Conservation (phyloP, 2,329 filamentous ascomycete genomes). For the Pseudopyricularia cyperi region DNA sequence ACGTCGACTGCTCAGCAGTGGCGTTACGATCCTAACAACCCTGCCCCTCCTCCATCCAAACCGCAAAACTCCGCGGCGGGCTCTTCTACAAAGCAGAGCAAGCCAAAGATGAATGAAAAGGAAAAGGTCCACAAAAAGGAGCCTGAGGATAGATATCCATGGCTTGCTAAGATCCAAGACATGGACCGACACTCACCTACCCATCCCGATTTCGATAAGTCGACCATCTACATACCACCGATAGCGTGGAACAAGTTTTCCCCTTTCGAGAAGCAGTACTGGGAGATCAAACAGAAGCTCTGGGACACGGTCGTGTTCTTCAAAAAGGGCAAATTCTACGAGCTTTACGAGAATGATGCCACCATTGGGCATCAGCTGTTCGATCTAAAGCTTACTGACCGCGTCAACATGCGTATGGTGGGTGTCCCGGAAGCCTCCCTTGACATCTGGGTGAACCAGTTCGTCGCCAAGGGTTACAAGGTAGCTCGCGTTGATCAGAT, state of each 20-base stretch:
- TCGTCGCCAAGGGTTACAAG: conserved; percentile 95
- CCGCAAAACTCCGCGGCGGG: conserved; percentile 8
- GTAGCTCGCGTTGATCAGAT: conserved; percentile 94
- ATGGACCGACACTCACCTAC: conserved; percentile 67
- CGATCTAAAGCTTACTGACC: conserved; percentile 91
- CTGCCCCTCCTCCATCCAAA: conserved; percentile 18
- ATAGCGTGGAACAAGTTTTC: conserved; percentile 72
- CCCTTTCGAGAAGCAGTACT: conserved; percentile 95
- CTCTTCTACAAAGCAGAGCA: conserved; percentile 32
- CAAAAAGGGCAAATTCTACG: conserved; percentile 99
- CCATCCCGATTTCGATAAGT: conserved; percentile 81
- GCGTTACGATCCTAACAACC: conserved; percentile 46
- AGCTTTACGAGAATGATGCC: conserved; percentile 95
- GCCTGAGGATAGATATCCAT: conserved; percentile 75
- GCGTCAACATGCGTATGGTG: conserved; percentile 99
- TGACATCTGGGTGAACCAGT: conserved; percentile 97
- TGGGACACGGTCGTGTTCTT: conserved; percentile 98
- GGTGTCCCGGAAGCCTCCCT: conserved; percentile 91
- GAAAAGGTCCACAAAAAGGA: conserved; percentile 37
- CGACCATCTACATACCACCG: conserved; percentile 82
- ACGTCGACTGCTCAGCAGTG: conserved; percentile 72
- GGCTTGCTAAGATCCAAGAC: conserved; percentile 77
- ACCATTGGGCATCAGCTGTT: conserved; percentile 94
- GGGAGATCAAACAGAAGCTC: conserved; percentile 97
- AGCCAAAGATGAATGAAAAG: conserved; percentile 51